Conservation (phyloP, 192 early-diverging fungal genomes). For the Podila clonocystis region DNA sequence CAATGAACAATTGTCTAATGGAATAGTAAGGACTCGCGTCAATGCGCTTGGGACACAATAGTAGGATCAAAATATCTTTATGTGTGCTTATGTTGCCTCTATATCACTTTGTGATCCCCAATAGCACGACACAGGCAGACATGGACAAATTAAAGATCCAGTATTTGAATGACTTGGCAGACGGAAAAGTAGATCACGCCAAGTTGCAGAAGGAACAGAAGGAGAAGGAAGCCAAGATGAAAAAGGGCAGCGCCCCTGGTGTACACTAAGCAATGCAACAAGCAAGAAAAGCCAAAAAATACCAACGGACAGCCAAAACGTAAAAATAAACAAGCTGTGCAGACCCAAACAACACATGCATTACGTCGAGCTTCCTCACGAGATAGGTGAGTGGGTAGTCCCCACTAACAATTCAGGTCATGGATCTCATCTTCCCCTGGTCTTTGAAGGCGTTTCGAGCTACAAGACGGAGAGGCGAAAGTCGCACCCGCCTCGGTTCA, state of each 20-base stretch:
- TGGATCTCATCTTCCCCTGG: no score
- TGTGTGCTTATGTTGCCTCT: not conserved
- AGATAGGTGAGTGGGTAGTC: not conserved
- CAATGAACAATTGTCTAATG: conserved; percentile 62
- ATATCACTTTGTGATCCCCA: not conserved
- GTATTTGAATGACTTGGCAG: conserved; percentile 46
- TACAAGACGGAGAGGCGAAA: no score
- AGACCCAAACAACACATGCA: not conserved
- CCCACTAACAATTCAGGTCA: not conserved
- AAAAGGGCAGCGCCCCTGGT: conserved; percentile 35
- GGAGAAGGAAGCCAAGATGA: conserved; percentile 39
- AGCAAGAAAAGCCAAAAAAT: not conserved
- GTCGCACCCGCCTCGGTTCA: not conserved
- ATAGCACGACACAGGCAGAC: conserved; percentile 59
- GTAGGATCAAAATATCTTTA: not conserved
- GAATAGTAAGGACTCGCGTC: conserved; percentile 42
- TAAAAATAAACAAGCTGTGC: not conserved
- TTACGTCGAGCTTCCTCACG: no score
- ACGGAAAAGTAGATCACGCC: conserved; percentile 47
- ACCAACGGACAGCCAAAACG: not conserved
- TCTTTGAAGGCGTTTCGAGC: not conserved
- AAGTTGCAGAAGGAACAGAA: conserved; percentile 38
- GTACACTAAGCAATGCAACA: conserved; percentile 13
- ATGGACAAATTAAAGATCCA: conserved; percentile 64
- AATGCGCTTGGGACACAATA: not conserved